Percentiles rank a stretch among this genome's conserved stretches.
phyloP scores from a whole-genome alignment of 23 red algal genomes.

The Gracilariopsis chorda region DNA sequence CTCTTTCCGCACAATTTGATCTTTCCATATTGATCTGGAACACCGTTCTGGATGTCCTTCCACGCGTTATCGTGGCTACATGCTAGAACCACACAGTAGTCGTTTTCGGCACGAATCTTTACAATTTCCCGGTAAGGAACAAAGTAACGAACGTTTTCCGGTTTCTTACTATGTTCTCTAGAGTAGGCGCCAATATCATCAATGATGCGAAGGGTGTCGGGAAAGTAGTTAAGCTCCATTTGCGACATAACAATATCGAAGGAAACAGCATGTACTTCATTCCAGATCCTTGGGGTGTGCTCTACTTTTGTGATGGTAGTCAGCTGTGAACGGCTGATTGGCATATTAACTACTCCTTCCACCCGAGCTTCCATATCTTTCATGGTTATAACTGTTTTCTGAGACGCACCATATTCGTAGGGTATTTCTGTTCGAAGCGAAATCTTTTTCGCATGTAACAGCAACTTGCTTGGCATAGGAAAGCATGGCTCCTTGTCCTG shows the following conservation, averaged over 20 bases:
- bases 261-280: slow-evolving; percentile 33
- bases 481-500: not conserved
- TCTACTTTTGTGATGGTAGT: slow-evolving; percentile 3
- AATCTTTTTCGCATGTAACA: slow-evolving; percentile 6
- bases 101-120: slow-evolving; percentile 43
- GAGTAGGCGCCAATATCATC: slow-evolving; percentile 9
- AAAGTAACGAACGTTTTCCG: slow-evolving; percentile 26
- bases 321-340: not conserved
- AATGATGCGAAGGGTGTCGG: slow-evolving; percentile 34
- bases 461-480: not conserved
- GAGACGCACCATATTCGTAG: slow-evolving; percentile 6
- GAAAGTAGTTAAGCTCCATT: slow-evolving; percentile 10
- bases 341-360: slow-evolving; percentile 27
- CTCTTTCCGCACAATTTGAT: slow-evolving; percentile 24
- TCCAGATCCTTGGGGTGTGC: slow-evolving; percentile 40
- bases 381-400: slow-evolving; percentile 28
- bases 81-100: slow-evolving; percentile 10
- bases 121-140: slow-evolving; percentile 34
- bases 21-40: slow-evolving; percentile 16
- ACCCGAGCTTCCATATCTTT: not conserved
- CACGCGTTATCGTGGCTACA: slow-evolving; percentile 64
- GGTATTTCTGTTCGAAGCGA: slow-evolving; percentile 51
- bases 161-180: slow-evolving; percentile 17
- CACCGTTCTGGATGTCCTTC: slow-evolving; percentile 18
- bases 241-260: slow-evolving; percentile 6